Conservation (phyloP, 148 eudicot species). For the Vaccinium macrocarpon region DNA sequence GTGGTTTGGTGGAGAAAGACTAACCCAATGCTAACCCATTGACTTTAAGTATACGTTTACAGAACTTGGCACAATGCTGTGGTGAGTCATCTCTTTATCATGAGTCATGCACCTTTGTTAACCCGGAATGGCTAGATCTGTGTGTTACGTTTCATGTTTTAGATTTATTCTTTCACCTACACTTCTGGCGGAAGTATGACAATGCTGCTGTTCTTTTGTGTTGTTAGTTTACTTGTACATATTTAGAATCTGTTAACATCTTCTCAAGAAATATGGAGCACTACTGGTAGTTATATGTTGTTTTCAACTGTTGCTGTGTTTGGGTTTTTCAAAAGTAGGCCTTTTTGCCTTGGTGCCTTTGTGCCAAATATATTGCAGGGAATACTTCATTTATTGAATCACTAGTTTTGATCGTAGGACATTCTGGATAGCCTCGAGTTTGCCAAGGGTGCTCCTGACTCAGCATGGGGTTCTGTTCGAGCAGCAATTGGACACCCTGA, state of each 20-base stretch:
- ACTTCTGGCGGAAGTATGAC: neutral
- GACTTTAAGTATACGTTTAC: neutral
- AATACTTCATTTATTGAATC: slow-evolving; percentile 3
- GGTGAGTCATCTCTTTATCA: neutral
- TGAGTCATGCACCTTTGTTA: neutral
- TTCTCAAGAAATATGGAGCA: neutral
- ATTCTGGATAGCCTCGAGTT: slow-evolving; percentile 74
- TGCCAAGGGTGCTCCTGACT: slow-evolving; percentile 62
- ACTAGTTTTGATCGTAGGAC: slow-evolving; percentile 43
- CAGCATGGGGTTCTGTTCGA: slow-evolving; percentile 79
- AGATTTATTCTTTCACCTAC: neutral
- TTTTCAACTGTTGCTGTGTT: neutral
- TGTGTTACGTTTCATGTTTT: neutral
- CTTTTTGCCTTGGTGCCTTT: no score
- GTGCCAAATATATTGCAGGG: neutral
- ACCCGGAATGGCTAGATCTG: neutral
- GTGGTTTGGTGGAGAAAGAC: neutral
- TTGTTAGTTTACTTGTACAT: neutral
- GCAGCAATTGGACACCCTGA: slow-evolving; percentile 71
- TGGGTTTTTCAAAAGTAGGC: neutral
- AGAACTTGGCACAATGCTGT: neutral
- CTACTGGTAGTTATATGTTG: neutral
- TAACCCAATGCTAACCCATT: neutral
- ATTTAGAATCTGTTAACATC: neutral
- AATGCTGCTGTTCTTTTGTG: neutral